Evolutionary conservation across 495 filamentous ascomycete genomes (phyloP), one percentile per base, ranked within the genome.

Genomic region (Talaromyces ruber): DNA sequence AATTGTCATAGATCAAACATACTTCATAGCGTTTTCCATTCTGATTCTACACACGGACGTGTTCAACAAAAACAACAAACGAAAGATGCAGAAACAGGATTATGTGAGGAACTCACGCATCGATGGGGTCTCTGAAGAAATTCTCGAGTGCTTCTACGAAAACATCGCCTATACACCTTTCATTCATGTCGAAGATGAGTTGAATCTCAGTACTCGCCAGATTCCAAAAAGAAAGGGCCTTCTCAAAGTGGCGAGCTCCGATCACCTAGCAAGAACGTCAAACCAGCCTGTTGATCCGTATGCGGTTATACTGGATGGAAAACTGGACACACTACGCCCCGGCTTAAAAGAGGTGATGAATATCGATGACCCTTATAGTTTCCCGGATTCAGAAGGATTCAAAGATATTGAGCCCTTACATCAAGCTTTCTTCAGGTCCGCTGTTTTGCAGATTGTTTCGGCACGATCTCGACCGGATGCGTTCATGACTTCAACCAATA

Each of bases 31-130:
- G 16, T 99, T 98, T 68, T 98, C 95, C 2, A 87, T 98, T 47
- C 78, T 99, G 45, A 97, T 99, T 64, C 79, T 99, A 18, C 94
- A 99, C 67, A 97, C 94, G 0, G 94, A 99, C 70, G 91, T 95
- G 11, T 97, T 97, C 84, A 99, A 99, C 79, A 96, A 93, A 72
- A 98, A 97, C 79, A 98, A 98, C 72, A 98, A 97, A 75, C 85
- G 93, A 67, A 99, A 98, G 74, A 99, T 99, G 94, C 92, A 96
- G 70, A 95, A 95, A 66, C 80, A 81, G 0, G 94, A 98, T 63
- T 99, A 99, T 71, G 82, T 97, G 59, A 98, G 95, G 73, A 98
- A 97, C 71, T 94, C 92, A 14, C 84, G 86, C 8, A 89, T 88
- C 1, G 91, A 97, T 70, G 92, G 92, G 14, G 88, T 98, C 24